Base-by-base conservation (phyloP, 2,329 filamentous ascomycete species). In the Cordyceps cicadae region DNA sequence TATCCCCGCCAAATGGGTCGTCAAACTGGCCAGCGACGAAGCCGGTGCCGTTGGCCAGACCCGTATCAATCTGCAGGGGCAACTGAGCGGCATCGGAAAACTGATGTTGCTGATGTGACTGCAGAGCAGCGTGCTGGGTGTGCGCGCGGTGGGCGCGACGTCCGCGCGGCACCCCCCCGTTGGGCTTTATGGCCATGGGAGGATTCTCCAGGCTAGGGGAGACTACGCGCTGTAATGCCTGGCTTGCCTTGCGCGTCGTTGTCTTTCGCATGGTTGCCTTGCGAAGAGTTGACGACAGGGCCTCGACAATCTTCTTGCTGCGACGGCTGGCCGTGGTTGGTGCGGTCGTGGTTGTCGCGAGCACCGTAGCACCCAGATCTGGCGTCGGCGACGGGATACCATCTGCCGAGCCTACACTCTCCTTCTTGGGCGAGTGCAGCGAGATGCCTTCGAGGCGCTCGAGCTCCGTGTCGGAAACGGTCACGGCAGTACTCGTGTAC, bases 381-480 rank as follows among this genome's bases (percentile, higher is more conserved):
- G 71, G 69, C 15, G 60, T 66, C 26, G 74, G 72, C 15, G 73
- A 75, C 59, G 32, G 17, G 9, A 37, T n/a, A 26, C 53, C 24
- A 12, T 37, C 24, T 5, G 45, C 46, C 19, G 34, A 37, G 2
- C 34, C 12, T 11, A 37, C 12, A 6, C 53, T 64, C 51, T 68
- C 68, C 60, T 71, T 70, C 14, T 62, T 67, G 24, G 74, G 72
- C 9, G 73, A 75, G 61, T 74, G 73, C 29, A 79, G 65, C n/a
- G 76, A 76, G 63, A 80, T 79, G n/a, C 75, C 75, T 64, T 79
- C 76, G 3, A 80, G 71, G 34, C 73, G 71, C 9, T 77, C 71
- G n/a, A 80, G 70, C 64, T 79, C 77, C 43, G 76, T 76, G 63
- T 80, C 77, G 3, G 77, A 79, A 68, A 80, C 76, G 61, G 60